phyloP scores from a whole-genome alignment of 441 rosid genomes.

The Macaranga tanarius region DNA sequence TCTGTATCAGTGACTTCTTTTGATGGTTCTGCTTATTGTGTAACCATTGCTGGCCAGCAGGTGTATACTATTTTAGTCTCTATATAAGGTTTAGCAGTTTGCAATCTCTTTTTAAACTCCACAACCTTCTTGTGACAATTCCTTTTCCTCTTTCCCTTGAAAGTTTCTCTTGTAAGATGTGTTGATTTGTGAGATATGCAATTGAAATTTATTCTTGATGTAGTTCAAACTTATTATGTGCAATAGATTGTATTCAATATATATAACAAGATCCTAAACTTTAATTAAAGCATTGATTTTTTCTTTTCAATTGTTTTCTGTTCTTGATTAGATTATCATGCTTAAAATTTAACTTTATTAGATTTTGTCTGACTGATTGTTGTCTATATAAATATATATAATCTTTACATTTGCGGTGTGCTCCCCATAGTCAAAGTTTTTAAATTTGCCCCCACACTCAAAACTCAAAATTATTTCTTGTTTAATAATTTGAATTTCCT shows the following conservation, averaged over 20 bases:
- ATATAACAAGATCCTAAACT: not conserved
- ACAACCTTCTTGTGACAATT: constrained; percentile 3
- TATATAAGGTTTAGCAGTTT: constrained; percentile 1
- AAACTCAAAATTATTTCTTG: no score
- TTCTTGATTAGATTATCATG: no score
- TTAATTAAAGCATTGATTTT: no score
- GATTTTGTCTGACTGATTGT: no score
- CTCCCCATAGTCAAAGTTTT: no score
- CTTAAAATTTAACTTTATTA: no score
- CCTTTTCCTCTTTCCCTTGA: not conserved
- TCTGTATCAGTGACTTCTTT: not conserved
- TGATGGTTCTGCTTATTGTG: constrained; percentile 5
- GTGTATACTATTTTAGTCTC: constrained; percentile 1
- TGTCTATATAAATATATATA: no score
- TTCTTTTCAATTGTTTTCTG: no score
- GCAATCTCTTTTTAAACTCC: not conserved
- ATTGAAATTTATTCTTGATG: constrained; percentile 1
- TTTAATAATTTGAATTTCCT: no score
- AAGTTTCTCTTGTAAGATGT: constrained; percentile 7
- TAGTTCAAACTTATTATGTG: not conserved
- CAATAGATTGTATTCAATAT: constrained; percentile 2
- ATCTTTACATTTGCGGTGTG: no score
- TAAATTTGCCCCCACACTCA: no score
- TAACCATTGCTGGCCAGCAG: not conserved
- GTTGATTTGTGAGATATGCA: constrained; percentile 1